Conservation (phyloP, 2,329 filamentous ascomycete genomes). For the Blumeriella jaapii region DNA sequence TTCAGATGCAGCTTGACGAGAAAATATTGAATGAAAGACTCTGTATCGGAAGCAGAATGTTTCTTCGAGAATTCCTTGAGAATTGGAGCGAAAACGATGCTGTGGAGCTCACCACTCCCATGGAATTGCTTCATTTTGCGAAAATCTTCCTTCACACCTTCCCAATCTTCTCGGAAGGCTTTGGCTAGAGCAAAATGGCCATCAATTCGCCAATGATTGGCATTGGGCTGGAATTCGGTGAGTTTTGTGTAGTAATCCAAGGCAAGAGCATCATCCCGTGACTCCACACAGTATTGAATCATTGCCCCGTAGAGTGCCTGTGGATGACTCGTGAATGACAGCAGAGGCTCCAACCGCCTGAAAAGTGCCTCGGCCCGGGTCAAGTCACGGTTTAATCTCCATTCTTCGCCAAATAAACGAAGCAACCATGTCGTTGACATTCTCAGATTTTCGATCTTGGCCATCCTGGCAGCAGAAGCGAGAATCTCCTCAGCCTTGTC, state of each 20-base stretch:
- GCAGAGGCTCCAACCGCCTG: constrained; percentile 13
- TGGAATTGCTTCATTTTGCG: constrained; percentile 14
- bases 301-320: constrained; percentile 22
- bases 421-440: constrained; percentile 19
- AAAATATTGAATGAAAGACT: constrained; percentile 21
- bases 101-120: constrained; percentile 10
- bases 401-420: constrained; percentile 21
- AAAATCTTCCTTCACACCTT: constrained; percentile 21
- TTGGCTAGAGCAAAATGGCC: constrained; percentile 26
- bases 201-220: constrained; percentile 17
- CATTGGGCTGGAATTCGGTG: constrained; percentile 2
- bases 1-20: constrained; percentile 15
- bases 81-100: constrained; percentile 20
- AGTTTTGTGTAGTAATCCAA: constrained; percentile 16
- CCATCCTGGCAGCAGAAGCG: constrained; percentile 13
- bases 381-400: constrained; percentile 21
- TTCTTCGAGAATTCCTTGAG: constrained; percentile 21
- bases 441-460: constrained; percentile 10
- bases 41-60: constrained; percentile 20
- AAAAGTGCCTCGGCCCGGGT: constrained; percentile 18
- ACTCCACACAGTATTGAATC: constrained; percentile 25
- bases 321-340: constrained; percentile 12
- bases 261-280: constrained; percentile 18
- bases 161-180: constrained; percentile 24
- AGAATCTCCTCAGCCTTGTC: constrained; percentile 19